Conservation (phyloP, 139 green algal species). For the Auxenochlorella pyrenoidosa region DNA sequence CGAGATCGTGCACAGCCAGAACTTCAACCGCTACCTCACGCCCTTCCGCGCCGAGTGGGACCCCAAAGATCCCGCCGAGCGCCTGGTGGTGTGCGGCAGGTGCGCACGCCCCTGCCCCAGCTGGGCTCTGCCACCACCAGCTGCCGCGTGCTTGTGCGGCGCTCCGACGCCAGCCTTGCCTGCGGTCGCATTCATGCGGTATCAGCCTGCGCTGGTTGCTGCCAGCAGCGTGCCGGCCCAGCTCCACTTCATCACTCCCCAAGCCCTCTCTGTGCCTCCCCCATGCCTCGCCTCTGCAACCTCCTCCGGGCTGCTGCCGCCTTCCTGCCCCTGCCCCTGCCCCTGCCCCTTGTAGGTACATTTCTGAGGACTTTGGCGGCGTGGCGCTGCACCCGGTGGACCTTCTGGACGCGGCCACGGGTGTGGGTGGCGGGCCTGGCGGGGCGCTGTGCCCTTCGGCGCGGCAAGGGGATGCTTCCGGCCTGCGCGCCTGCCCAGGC, state of each 20-base stretch:
- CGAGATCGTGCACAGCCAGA: conserved; percentile 91
- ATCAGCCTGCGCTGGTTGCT: background rate
- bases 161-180: background rate
- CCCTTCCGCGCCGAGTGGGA: conserved; percentile 92
- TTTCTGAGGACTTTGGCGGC: conserved; percentile 86
- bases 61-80: conserved; percentile 80
- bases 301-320: no score
- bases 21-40: conserved; percentile 95
- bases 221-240: no score
- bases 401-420: conserved; percentile 77
- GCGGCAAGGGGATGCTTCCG: background rate
- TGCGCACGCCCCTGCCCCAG: conserved; percentile 31
- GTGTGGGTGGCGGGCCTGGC: conserved; percentile 18
- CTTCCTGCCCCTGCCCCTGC: background rate
- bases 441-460: background rate
- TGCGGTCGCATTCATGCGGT: background rate
- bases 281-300: no score
- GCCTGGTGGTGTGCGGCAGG: conserved; percentile 76
- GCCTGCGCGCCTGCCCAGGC: background rate
- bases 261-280: no score
- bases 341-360: conserved; percentile 78
- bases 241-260: no score
- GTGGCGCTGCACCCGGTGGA: conserved; percentile 90
- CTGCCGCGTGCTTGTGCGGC: no score
- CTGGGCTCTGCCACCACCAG: no score